phyloP scores from a whole-genome alignment of 306 rosid genomes.

The Trifolium pratense region DNA sequence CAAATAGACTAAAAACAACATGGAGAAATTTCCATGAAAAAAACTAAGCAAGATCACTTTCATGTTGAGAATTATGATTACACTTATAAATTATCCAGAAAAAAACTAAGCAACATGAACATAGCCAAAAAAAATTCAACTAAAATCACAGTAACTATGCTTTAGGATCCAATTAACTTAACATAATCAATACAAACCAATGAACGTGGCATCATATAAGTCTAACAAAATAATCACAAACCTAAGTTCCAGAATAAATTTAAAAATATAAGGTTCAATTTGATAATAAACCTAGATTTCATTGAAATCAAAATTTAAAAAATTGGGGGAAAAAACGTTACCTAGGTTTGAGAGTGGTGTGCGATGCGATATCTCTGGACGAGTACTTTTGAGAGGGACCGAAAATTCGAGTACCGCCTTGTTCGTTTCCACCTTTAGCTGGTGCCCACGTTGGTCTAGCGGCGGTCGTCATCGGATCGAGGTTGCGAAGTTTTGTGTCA shows the following conservation, averaged over 20 bases:
- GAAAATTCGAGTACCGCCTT: conserved; percentile 93
- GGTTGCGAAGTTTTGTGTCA: background rate
- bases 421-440: conserved; percentile 96
- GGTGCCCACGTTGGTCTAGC: conserved; percentile 99
- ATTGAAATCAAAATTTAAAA: background rate
- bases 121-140: background rate
- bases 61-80: too few relatives aligned
- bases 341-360: conserved; percentile 88
- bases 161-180: background rate
- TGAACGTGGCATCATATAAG: background rate
- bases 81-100: too few relatives aligned
- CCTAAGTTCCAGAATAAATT: background rate
- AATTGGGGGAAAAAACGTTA: conserved; percentile 4
- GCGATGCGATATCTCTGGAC: conserved; percentile 87
- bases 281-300: background rate
- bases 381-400: conserved; percentile 97
- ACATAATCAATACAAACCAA: conserved; percentile 6
- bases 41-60: background rate
- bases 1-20: too few relatives aligned
- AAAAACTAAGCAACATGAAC: background rate
- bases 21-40: background rate
- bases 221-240: background rate
- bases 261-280: background rate
- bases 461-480: conserved; percentile 80
- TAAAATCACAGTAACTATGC: background rate